phyloP scores from a whole-genome alignment of 2,329 filamentous ascomycete species.

The Monosporascus sp. region DNA sequence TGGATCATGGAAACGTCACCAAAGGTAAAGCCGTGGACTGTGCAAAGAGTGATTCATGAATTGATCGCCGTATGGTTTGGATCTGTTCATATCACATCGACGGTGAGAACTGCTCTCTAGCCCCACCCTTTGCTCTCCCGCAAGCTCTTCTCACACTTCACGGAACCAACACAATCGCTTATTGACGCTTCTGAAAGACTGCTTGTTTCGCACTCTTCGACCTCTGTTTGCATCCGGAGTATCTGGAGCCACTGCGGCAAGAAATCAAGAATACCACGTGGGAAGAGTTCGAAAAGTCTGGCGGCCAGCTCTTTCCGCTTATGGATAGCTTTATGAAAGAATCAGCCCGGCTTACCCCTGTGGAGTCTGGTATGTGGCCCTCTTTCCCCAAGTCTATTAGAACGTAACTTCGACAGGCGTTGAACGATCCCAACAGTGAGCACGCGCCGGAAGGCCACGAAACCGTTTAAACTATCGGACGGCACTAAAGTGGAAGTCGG shows the following conservation, averaged over 20 bases:
- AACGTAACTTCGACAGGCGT: not conserved
- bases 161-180: not conserved
- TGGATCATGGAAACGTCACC: slow-evolving; percentile 27
- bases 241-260: slow-evolving; percentile 3
- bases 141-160: not conserved
- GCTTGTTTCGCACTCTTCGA: slow-evolving; percentile 9
- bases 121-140: too few species aligned
- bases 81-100: slow-evolving; percentile 22
- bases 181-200: not conserved
- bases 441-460: slow-evolving; percentile 3
- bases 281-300: slow-evolving; percentile 1
- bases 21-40: slow-evolving; percentile 16
- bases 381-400: not conserved
- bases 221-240: slow-evolving; percentile 14
- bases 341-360: slow-evolving; percentile 12
- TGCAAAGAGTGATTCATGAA: slow-evolving; percentile 20
- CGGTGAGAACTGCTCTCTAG: slow-evolving; percentile 8
- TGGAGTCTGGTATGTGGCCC: slow-evolving; percentile 10
- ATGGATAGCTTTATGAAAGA: slow-evolving; percentile 22
- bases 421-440: slow-evolving; percentile 3
- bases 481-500: slow-evolving; percentile 2
- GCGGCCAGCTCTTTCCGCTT: slow-evolving; percentile 7
- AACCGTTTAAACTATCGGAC: slow-evolving; percentile 5
- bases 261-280: not conserved
- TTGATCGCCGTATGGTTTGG: slow-evolving; percentile 29